Evolutionary conservation across 1,139 yeast genomes (phyloP).

Genomic region (Hanseniaspora sp.): DNA sequence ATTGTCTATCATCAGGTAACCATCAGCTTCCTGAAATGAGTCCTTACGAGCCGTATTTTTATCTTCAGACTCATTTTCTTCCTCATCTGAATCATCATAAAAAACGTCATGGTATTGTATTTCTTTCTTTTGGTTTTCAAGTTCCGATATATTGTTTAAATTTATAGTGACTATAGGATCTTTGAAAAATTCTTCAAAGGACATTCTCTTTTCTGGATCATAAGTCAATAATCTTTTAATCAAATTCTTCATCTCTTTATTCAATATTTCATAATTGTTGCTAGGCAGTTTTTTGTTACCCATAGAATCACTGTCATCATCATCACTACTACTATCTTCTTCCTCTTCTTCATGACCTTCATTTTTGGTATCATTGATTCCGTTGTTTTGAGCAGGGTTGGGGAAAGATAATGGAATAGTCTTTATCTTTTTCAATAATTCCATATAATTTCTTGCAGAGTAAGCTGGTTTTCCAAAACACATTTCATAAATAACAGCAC

Average conservation of each 20-base stretch:
- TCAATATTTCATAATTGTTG: slow-evolving; percentile 17
- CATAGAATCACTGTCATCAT: slow-evolving; percentile 1
- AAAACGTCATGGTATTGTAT: slow-evolving; percentile 15
- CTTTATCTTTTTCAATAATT: slow-evolving; percentile 73
- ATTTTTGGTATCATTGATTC: not conserved
- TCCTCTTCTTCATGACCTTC: slow-evolving; percentile 2
- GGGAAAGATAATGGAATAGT: slow-evolving; percentile 56
- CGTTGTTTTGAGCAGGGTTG: slow-evolving; percentile 23
- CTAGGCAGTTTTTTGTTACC: not conserved
- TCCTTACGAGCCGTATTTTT: not conserved
- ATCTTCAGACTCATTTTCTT: slow-evolving; percentile 5
- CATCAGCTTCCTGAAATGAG: slow-evolving; percentile 2
- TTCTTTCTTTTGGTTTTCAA: slow-evolving; percentile 16
- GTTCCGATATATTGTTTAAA: slow-evolving; percentile 52
- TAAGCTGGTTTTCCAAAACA: slow-evolving; percentile 91
- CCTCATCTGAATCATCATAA: slow-evolving; percentile 15
- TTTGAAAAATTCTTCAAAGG: slow-evolving; percentile 74
- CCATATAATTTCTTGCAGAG: slow-evolving; percentile 84
- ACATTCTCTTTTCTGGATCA: slow-evolving; percentile 77
- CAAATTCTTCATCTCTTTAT: slow-evolving; percentile 47
- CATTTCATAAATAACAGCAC: slow-evolving; percentile 92
- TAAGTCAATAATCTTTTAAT: slow-evolving; percentile 68
- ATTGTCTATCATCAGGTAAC: slow-evolving; percentile 10
- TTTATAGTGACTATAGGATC: slow-evolving; percentile 34
- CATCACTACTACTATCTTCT: not conserved